Conservation (phyloP, 352 stramenopile species). For the Phytopythium oedochilum region DNA sequence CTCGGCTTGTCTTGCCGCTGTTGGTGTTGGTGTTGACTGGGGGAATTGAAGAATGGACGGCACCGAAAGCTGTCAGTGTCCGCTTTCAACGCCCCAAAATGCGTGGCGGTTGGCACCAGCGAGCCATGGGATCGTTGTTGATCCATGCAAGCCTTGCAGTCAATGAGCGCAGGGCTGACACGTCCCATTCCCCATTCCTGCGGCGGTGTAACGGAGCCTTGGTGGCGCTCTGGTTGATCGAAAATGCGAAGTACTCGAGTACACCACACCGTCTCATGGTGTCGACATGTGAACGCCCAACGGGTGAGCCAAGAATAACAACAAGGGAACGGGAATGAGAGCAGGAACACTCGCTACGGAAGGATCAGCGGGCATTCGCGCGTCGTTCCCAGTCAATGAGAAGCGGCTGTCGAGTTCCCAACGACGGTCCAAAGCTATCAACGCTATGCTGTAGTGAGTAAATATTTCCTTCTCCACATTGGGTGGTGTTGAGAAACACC, state of each 20-base stretch:
- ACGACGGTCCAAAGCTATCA: no score
- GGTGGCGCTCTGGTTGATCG: no score
- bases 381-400: neutral
- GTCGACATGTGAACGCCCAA: no score
- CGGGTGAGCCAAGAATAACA: neutral
- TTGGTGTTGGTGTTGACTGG: neutral
- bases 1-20: neutral
- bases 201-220: neutral
- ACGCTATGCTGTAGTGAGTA: no score
- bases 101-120: neutral
- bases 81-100: neutral
- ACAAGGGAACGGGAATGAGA: no score
- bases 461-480: conserved; percentile 33
- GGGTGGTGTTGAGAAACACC: conserved; percentile 91
- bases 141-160: neutral
- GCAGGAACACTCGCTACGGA: neutral
- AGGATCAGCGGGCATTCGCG: neutral
- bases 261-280: neutral
- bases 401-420: no score
- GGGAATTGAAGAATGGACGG: neutral
- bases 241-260: neutral
- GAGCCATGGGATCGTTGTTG: neutral
- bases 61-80: neutral
- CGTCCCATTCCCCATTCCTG: neutral
- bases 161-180: neutral